Evolutionary conservation across 1,284 basidiomycete species (phyloP), one percentile per base, ranked within the genome.

Genomic region (Gomphus bonarii): DNA sequence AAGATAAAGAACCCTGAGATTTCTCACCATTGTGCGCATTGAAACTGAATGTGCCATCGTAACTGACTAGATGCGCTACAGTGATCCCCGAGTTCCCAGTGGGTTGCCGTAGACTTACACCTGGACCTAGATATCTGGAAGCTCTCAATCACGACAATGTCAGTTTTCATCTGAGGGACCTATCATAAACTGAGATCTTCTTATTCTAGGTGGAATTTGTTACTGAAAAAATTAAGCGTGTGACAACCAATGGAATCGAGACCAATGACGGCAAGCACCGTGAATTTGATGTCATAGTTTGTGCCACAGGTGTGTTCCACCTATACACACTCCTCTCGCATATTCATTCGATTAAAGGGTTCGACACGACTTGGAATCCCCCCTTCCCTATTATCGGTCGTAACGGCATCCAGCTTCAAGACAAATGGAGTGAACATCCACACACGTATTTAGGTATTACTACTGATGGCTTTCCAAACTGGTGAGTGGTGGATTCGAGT

Each of bases 81-180:
- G 80, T 83, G 10, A 71, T 83, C 20, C 82, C 82, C 1, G 73
- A 75, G 51, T 84, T 84, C 62, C 70, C 76, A 5, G 76, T 82
- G 12, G 73, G 70, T 9, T 84, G 81, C 65, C 72, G 80, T 35
- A 72, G 83, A 42, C 66, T 84, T 42, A 85, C 83, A 0, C 82
- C 83, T 2, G 83, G 81, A 0, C 81, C 81, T 33, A 81, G 82
- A 2, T 85, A 82, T 64, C 71, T 85, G 25, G 81, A 84, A 63
- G 78, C 84, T 0, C 66, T 85, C 8, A 78, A 77, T 60, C 72
- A 77, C 65, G 76, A 79, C 55, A 84, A 84, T 63, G 81, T 81
- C 56, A 47, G 70, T 62, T 6, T 49, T 33, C 7, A n/a, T 6
- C n/a, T 18, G 18, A 46, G 18, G 11, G 1, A n/a, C 22, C 16